A percentile compares a stretch with the other conserved stretches of the same genome.
phyloP scores from a whole-genome alignment of 352 stramenopile species.

The Globisporangium abappressorium region DNA sequence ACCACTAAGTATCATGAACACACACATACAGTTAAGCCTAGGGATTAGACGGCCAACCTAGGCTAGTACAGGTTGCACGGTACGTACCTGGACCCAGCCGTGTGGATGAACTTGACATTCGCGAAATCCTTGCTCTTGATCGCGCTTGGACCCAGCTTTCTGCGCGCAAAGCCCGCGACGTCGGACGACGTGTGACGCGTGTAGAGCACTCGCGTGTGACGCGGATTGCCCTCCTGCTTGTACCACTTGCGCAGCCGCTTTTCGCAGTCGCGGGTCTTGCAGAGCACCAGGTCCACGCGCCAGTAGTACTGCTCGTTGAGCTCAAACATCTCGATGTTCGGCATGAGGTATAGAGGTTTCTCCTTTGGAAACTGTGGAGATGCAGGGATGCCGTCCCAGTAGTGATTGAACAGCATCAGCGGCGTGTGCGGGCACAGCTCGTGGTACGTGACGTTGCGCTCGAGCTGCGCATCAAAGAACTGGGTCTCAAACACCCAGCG shows the following conservation, averaged over 20 bases:
- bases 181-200: constrained; percentile 63
- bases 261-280: constrained; percentile 45
- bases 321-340: constrained; percentile 62
- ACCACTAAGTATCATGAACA: constrained; percentile 17
- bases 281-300: constrained; percentile 40
- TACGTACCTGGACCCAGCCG: constrained; percentile 21
- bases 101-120: constrained; percentile 37
- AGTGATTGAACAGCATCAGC: constrained; percentile 59
- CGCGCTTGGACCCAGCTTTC: constrained; percentile 19
- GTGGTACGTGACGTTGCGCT: constrained; percentile 37
- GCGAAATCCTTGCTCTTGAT: constrained; percentile 30
- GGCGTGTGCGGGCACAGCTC: constrained; percentile 50
- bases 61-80: background rate
- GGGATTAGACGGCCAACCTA: background rate
- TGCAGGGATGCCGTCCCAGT: constrained; percentile 35
- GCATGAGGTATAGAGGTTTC: constrained; percentile 49
- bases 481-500: constrained; percentile 39
- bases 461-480: constrained; percentile 28
- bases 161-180: constrained; percentile 30
- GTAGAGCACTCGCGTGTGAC: constrained; percentile 45
- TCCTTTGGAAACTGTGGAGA: constrained; percentile 28
- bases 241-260: constrained; percentile 50
- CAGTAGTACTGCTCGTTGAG: constrained; percentile 34
- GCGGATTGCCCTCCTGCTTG: constrained; percentile 51
- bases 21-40: constrained; percentile 11